Percentiles rank a stretch among this genome's conserved stretches.
Evolutionary conservation across 2,329 filamentous ascomycete species (phyloP).

Genomic region (Podosphaera xanthii): DNA sequence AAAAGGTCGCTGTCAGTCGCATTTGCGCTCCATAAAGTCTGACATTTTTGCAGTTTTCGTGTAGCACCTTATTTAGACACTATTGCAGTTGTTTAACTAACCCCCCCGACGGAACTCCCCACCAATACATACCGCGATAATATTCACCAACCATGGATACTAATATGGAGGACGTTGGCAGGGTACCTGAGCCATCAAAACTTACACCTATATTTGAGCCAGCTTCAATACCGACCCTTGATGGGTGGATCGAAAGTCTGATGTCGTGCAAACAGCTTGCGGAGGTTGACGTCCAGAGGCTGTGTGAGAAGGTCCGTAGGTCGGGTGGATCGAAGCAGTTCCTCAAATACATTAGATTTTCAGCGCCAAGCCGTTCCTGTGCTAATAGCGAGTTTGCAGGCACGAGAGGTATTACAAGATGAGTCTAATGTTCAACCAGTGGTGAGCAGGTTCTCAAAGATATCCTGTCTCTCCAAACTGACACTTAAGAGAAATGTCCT

Average conservation of each 20-base stretch:
- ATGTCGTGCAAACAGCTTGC: slow-evolving; percentile 98
- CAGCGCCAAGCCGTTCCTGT: background rate
- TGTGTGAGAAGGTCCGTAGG: slow-evolving; percentile 78
- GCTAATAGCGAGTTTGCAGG: slow-evolving; percentile 27
- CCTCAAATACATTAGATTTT: background rate
- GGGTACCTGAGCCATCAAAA: slow-evolving; percentile 56
- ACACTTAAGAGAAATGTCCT: slow-evolving; percentile 57
- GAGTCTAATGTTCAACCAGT: slow-evolving; percentile 98
- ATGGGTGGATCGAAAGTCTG: slow-evolving; percentile 95
- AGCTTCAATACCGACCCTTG: slow-evolving; percentile 73
- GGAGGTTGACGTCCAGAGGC: slow-evolving; percentile 80
- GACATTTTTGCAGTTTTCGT: background rate
- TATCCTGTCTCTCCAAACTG: slow-evolving; percentile 4
- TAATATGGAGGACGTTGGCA: slow-evolving; percentile 95
- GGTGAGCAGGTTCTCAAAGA: slow-evolving; percentile 29
- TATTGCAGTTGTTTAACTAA: background rate
- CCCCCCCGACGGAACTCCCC: background rate
- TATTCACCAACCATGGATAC: slow-evolving; percentile 48
- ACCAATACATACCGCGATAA: slow-evolving; percentile 6
- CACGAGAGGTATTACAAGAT: slow-evolving; percentile 85
- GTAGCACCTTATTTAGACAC: background rate
- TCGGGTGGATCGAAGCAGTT: slow-evolving; percentile 7
- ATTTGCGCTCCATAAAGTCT: background rate
- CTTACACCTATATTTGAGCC: slow-evolving; percentile 60
- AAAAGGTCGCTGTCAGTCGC: background rate